Evolutionary conservation across 495 filamentous ascomycete genomes (phyloP), one percentile per base, ranked within the genome.

Genomic region (Penicillium paxilli): DNA sequence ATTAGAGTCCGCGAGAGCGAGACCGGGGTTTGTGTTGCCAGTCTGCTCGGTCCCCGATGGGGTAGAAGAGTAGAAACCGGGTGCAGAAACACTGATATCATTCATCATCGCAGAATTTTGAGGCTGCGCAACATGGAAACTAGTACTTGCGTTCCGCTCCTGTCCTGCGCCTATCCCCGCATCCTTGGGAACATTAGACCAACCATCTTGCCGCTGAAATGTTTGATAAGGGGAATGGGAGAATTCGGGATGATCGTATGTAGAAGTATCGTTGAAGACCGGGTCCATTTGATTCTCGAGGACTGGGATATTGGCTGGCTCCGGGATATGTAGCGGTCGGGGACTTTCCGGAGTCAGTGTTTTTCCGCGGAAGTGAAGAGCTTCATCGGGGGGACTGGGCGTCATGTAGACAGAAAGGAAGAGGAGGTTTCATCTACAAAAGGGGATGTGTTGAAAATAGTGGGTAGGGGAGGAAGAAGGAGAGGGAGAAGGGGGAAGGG

Each of bases 271-370:
- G 71, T 88, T 85, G 74, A 88, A 88, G 56, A 80, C 65, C 40
- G 85, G 84, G 71, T 90, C 86, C 79, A 83, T 89, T 69, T 88
- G 85, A 60, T 86, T 86, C 60, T 86, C 77, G 53, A 90, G 80
- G 48, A 89, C 81, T 17, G 87, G 85, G 46, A 89, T 86, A 59
- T 83, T 88, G 54, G 85, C 77, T 35, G 86, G 84, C 59, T 86
- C 83, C 58, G 87, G 82, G 60, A 86, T 76, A 68, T 89, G 84
- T 58, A 89, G 59, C 51, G 87, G 87, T 54, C 85, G 81, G 51
- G 87, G 87, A 65, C 85, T 88, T 61, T 88, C 81, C 59, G 87
- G 87, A 68, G 86, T 87, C 66, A 88, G 70, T 50, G 83, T 81
- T 75, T 86, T 83, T 71, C 83, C 81, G 59, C 82, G 83, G 64